These are phyloP conservation scores for Fonsecaea multimorphosa DNA, from an alignment of 2,329 filamentous ascomycete species.

Conservation along the genomic window DNA sequence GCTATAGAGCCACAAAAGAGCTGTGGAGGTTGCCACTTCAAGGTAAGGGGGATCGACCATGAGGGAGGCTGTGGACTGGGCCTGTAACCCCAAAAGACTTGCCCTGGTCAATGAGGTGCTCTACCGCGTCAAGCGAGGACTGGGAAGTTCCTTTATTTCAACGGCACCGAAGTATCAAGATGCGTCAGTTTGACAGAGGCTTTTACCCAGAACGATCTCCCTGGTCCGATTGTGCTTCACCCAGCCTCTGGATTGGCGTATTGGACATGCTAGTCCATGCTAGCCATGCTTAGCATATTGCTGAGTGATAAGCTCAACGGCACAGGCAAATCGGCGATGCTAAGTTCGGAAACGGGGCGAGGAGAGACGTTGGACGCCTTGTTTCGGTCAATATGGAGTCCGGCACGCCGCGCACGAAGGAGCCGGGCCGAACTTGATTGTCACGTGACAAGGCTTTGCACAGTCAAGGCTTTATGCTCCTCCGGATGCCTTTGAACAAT, in stretches of 20 bases:
- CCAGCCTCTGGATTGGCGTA: background rate
- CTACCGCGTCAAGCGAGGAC: background rate
- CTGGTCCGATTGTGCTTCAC: background rate
- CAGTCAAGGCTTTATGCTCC: background rate
- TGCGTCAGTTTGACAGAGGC: background rate
- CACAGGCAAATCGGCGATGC: background rate
- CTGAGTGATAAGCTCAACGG: slow-evolving; percentile 9
- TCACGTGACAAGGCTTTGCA: background rate
- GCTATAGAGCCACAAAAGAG: background rate
- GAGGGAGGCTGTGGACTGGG: background rate
- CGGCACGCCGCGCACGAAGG: background rate
- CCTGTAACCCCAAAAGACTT: background rate
- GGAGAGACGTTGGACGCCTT: background rate
- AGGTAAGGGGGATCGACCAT: background rate
- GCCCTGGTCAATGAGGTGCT: background rate
- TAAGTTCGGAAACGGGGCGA: background rate
- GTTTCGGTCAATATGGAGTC: background rate
- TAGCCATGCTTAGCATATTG: slow-evolving; percentile 16
- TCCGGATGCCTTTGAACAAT: slow-evolving; percentile 2
- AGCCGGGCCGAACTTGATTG: background rate
- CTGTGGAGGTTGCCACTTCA: background rate
- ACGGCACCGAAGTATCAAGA: background rate
- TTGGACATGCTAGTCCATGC: background rate
- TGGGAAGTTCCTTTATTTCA: background rate
- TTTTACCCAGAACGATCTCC: slow-evolving; percentile 12